phyloP scores from a whole-genome alignment of 176 grass and related monocot genomes.

The Triticum urartu region DNA sequence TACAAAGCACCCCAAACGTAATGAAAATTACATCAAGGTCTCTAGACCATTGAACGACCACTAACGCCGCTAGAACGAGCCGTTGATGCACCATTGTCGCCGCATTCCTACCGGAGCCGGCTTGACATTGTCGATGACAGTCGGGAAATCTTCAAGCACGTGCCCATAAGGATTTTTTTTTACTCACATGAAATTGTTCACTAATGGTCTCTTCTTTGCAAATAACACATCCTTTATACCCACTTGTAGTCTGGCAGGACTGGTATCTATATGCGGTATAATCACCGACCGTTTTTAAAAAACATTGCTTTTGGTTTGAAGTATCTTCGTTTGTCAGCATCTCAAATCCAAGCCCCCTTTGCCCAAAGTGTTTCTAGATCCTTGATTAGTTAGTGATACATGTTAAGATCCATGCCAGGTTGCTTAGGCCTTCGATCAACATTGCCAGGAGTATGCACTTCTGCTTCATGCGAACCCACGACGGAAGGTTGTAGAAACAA shows the following conservation, averaged over 20 bases:
- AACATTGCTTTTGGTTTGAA: background rate
- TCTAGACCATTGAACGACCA: too few species aligned
- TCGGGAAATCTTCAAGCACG: too few species aligned
- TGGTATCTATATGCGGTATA: background rate
- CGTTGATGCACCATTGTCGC: too few species aligned
- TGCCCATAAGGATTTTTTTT: too few species aligned
- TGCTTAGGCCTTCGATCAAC: background rate
- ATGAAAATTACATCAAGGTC: too few species aligned
- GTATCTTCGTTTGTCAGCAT: background rate
- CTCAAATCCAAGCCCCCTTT: background rate
- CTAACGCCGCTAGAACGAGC: too few species aligned
- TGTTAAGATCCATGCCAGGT: background rate
- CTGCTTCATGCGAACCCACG: background rate
- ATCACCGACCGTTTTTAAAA: background rate
- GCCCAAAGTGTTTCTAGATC: background rate
- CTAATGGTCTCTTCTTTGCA: too few species aligned
- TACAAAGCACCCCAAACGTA: too few species aligned
- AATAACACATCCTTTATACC: background rate
- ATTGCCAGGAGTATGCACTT: background rate
- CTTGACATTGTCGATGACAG: too few species aligned
- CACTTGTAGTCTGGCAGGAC: background rate
- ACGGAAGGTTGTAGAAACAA: background rate
- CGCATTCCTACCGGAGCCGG: too few species aligned
- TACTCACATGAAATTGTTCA: too few species aligned
- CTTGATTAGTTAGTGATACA: background rate